These are phyloP conservation scores for Talaromyces trachyspermus DNA, from an alignment of 495 filamentous ascomycete genomes.

Conservation along the genomic window DNA sequence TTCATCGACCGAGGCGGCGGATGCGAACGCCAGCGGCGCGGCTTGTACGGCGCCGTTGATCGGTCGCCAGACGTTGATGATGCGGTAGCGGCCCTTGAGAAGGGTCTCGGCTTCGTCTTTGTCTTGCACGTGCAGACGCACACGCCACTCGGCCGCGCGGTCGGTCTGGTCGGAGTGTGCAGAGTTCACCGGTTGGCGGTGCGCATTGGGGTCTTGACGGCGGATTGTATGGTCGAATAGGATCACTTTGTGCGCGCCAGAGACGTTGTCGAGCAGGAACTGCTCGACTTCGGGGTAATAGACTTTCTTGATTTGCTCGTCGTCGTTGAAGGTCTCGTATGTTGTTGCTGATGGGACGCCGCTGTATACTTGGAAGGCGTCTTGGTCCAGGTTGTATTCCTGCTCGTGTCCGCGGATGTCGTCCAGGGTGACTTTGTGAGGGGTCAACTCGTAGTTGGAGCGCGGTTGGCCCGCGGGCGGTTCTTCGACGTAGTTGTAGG, in stretches of 20 bases:
- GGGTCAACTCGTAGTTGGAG: conserved; percentile 49
- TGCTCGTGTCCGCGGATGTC: conserved; percentile 62
- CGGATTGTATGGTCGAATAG: conserved; percentile 93
- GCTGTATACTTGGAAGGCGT: conserved; percentile 59
- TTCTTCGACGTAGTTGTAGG: conserved; percentile 63
- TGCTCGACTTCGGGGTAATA: conserved; percentile 82
- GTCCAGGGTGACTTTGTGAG: conserved; percentile 43
- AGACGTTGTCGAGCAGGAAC: conserved; percentile 54
- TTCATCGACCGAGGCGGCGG: conserved; percentile 49
- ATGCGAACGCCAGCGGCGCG: conserved; percentile 64
- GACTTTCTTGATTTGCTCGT: conserved; percentile 50
- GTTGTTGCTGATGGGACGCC: conserved; percentile 40
- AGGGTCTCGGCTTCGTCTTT: conserved; percentile 49
- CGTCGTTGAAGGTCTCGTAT: conserved; percentile 54
- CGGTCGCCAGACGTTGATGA: conserved; percentile 85
- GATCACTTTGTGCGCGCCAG: conserved; percentile 53
- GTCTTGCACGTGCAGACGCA: conserved; percentile 53
- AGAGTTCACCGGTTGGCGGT: conserved; percentile 55
- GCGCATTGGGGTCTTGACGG: conserved; percentile 41
- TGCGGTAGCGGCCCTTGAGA: conserved; percentile 58
- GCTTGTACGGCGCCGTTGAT: conserved; percentile 66
- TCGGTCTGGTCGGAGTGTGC: conserved; percentile 83
- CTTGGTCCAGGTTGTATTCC: conserved; percentile 58
- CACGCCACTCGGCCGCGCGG: conserved; percentile 53
- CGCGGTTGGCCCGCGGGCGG: conserved; percentile 53